phyloP scores from a whole-genome alignment of 1,139 yeast species.

The Debaryomyces fabryi region DNA sequence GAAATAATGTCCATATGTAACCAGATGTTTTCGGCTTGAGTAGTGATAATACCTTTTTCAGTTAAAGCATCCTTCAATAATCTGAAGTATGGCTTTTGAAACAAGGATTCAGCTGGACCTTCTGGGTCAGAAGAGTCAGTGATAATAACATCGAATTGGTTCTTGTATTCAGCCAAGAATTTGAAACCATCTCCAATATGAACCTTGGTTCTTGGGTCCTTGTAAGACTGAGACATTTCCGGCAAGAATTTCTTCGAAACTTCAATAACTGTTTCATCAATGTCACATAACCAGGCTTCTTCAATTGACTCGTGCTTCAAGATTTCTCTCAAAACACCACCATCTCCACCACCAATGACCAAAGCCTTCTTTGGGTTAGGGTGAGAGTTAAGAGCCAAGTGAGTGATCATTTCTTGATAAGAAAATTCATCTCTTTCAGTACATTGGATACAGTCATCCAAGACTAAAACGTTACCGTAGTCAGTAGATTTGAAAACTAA shows the following conservation, averaged over 20 bases:
- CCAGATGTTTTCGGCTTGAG: slow-evolving; percentile 93
- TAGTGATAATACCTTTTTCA: slow-evolving; percentile 84
- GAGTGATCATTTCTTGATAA: slow-evolving; percentile 94
- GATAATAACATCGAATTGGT: slow-evolving; percentile 83
- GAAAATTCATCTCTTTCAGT: slow-evolving; percentile 95
- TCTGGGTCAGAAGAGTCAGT: slow-evolving; percentile 97
- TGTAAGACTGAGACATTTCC: slow-evolving; percentile 76
- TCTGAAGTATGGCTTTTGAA: slow-evolving; percentile 85
- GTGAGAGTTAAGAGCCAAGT: slow-evolving; percentile 85
- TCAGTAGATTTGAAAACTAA: slow-evolving; percentile 84
- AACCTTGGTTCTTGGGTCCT: slow-evolving; percentile 79
- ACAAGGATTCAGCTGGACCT: slow-evolving; percentile 90
- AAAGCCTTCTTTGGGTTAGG: slow-evolving; percentile 87
- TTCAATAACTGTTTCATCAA: slow-evolving; percentile 86
- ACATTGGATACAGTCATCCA: slow-evolving; percentile 89
- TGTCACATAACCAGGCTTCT: slow-evolving; percentile 87
- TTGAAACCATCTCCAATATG: slow-evolving; percentile 93
- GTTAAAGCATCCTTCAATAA: slow-evolving; percentile 79
- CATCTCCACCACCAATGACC: slow-evolving; percentile 96
- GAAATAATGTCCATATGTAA: slow-evolving; percentile 79
- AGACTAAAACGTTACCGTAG: slow-evolving; percentile 88
- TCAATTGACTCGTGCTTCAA: slow-evolving; percentile 84
- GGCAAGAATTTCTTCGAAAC: slow-evolving; percentile 84
- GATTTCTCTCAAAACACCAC: slow-evolving; percentile 92
- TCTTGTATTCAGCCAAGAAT: slow-evolving; percentile 71